Percentiles rank a stretch among this genome's conserved stretches.
Conservation (phyloP, 2,329 filamentous ascomycete species). For the Pyricularia sp. region DNA sequence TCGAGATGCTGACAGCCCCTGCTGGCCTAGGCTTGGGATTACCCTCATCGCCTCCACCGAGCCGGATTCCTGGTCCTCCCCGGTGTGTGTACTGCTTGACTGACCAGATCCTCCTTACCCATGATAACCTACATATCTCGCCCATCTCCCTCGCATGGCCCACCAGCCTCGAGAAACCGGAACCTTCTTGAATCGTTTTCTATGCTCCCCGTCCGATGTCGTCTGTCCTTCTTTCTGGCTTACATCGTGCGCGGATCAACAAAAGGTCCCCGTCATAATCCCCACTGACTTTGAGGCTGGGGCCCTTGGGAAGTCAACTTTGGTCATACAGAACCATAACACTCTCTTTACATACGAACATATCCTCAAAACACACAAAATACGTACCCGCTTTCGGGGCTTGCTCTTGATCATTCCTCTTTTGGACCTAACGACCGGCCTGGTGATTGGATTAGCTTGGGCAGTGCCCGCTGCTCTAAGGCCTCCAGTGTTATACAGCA, state of each 20-base stretch:
- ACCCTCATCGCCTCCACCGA: background rate
- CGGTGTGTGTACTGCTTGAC: background rate
- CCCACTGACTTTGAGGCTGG: slow-evolving; percentile 3
- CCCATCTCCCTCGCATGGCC: background rate
- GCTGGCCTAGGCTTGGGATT: background rate
- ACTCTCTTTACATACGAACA: background rate
- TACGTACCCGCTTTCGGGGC: background rate
- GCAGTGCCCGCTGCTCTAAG: background rate
- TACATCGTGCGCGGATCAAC: background rate
- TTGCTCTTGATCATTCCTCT: background rate
- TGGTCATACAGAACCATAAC: background rate
- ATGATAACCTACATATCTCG: background rate
- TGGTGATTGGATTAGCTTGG: background rate
- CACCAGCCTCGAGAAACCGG: background rate
- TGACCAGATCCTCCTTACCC: background rate
- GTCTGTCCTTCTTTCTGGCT: background rate
- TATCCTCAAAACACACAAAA: background rate
- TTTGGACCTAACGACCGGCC: background rate
- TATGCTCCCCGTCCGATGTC: background rate
- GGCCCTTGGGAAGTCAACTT: slow-evolving; percentile 6
- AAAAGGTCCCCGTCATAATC: background rate
- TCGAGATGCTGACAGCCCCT: slow-evolving; percentile 1
- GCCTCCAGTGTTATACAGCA: background rate
- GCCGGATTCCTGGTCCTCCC: background rate
- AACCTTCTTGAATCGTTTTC: background rate